A percentile compares a stretch with the other conserved stretches of the same genome.
Conservation (phyloP, 345 rosid genomes). For the Aurinia saxatilis region DNA sequence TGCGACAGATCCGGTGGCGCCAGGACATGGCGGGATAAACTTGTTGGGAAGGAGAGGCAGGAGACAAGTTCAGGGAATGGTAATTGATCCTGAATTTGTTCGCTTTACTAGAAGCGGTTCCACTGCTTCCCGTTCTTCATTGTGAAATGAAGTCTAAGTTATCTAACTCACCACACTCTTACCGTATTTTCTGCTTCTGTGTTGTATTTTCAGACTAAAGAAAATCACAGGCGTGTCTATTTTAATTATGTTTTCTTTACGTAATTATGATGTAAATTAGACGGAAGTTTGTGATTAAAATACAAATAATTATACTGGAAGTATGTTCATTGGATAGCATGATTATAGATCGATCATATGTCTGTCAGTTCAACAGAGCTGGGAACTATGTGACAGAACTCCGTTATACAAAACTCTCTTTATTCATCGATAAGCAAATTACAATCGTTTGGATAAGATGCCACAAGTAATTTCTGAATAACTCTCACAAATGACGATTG, state of each 20-base stretch:
- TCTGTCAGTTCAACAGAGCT: conserved; percentile 32
- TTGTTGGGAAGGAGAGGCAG: conserved; percentile 29
- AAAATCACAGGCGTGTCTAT: conserved; percentile 15
- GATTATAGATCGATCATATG: conserved; percentile 46
- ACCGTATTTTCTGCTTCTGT: neutral
- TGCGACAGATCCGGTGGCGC: conserved; percentile 21
- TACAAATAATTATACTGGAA: neutral
- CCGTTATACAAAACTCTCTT: too few relatives aligned
- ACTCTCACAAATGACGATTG: too few relatives aligned
- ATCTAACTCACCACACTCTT: neutral
- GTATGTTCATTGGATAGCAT: neutral
- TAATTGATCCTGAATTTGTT: conserved; percentile 46
- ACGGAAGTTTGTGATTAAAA: neutral
- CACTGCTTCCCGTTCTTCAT: conserved; percentile 25
- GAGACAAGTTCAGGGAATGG: conserved; percentile 46
- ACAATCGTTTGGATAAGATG: too few relatives aligned
- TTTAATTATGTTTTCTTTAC: neutral
- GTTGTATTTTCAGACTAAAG: neutral
- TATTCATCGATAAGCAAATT: too few relatives aligned
- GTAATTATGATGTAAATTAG: conserved; percentile 15
- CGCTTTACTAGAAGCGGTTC: conserved; percentile 12
- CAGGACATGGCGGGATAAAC: conserved; percentile 8
- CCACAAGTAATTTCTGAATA: too few relatives aligned
- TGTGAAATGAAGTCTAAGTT: conserved; percentile 15
- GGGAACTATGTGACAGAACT: neutral